These are phyloP conservation scores for Linaria vulgaris DNA, from an alignment of 257 asterid species.

Conservation along the genomic window DNA sequence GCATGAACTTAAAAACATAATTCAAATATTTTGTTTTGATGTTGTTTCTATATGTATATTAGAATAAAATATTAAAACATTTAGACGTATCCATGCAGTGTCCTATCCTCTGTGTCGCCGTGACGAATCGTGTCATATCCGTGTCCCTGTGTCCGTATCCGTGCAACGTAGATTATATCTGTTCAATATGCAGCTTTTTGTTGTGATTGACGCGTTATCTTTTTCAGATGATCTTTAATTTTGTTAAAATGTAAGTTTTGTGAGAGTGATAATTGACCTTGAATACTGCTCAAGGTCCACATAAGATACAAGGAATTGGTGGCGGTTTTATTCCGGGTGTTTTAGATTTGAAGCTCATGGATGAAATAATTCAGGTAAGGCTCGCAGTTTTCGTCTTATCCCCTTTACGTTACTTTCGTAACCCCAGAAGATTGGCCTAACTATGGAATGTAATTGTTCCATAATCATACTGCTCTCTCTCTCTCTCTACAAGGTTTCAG, in stretches of 20 bases:
- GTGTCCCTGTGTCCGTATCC: too few species aligned
- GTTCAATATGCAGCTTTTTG: neutral
- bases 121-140: too few species aligned
- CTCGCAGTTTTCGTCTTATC: neutral
- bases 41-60: too few species aligned
- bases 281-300: conserved; percentile 45
- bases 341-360: conserved; percentile 43
- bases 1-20: too few species aligned
- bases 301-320: conserved; percentile 72
- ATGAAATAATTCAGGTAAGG: conserved; percentile 67
- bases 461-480: neutral
- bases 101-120: too few species aligned
- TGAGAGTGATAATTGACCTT: conserved; percentile 14
- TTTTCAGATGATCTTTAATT: neutral
- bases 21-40: too few species aligned
- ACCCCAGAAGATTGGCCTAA: too few species aligned
- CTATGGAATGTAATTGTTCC: neutral
- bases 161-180: neutral
- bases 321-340: conserved; percentile 71
- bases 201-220: conserved; percentile 5
- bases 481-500: conserved; percentile 34
- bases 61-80: too few species aligned
- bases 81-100: too few species aligned
- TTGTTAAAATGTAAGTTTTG: neutral
- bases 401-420: neutral